Conservation (phyloP, 805 yeast species). For the Brettanomyces naardenensis region DNA sequence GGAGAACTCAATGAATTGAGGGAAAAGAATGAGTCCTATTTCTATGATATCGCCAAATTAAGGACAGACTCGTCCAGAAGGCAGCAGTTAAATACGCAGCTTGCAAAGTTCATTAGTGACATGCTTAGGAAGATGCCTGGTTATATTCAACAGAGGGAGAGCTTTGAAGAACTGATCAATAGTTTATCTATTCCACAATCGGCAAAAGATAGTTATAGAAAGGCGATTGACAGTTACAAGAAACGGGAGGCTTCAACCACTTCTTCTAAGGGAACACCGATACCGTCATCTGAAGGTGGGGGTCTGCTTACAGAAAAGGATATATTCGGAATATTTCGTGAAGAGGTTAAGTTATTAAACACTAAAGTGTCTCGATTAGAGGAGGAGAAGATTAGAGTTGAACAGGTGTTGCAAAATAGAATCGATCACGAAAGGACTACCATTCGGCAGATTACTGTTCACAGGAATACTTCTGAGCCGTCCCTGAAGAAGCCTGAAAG, state of each 20-base stretch:
- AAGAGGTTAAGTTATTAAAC: conserved; percentile 21
- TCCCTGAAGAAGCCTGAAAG: not conserved
- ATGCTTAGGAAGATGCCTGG: conserved; percentile 10
- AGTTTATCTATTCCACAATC: conserved; percentile 3
- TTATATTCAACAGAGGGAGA: conserved; percentile 5
- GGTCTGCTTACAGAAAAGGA: conserved; percentile 20
- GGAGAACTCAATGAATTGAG: conserved; percentile 7
- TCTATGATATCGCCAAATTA: conserved; percentile 6
- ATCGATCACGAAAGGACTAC: conserved; percentile 19
- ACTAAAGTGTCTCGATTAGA: conserved; percentile 15
- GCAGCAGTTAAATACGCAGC: conserved; percentile 2
- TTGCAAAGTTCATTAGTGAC: conserved; percentile 1
- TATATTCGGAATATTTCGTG: conserved; percentile 20
- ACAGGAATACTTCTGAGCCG: not conserved
- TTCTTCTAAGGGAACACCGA: not conserved
- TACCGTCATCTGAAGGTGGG: conserved; percentile 8
- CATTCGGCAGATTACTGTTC: conserved; percentile 2
- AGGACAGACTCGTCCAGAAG: conserved; percentile 5
- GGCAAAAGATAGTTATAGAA: conserved; percentile 3
- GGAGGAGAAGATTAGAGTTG: conserved; percentile 15
- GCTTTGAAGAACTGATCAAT: conserved; percentile 6
- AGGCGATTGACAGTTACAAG: conserved; percentile 5
- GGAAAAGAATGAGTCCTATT: conserved; percentile 7
- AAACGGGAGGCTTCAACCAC: not conserved
- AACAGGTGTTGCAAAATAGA: conserved; percentile 14